Evolutionary conservation across 176 grass and related monocot genomes (phyloP).

Genomic region (Bolboschoenus planiculmis): DNA sequence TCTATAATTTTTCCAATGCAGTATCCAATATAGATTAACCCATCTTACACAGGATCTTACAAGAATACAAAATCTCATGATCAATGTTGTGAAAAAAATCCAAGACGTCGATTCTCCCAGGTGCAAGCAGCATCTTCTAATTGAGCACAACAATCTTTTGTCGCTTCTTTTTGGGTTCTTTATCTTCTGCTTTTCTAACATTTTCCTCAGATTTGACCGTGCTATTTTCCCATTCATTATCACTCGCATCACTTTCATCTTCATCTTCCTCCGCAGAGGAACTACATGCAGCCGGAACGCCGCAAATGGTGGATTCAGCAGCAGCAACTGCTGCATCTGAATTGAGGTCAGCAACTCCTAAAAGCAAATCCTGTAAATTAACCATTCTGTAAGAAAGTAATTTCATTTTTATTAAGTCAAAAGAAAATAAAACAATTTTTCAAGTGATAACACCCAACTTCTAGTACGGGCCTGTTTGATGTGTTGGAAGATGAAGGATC

Average conservation of each 20-base stretch:
- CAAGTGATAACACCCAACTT: neutral
- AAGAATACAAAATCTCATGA: neutral
- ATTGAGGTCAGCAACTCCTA: constrained; percentile 75
- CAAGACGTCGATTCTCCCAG: neutral
- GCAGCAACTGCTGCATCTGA: constrained; percentile 61
- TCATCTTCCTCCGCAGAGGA: constrained; percentile 50
- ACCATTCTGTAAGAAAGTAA: neutral
- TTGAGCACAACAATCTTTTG: constrained; percentile 73
- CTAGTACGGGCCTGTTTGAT: no score
- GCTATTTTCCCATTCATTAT: constrained; percentile 20
- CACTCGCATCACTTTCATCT: constrained; percentile 14
- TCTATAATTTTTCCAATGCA: neutral
- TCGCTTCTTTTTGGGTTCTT: constrained; percentile 44
- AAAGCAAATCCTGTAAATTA: constrained; percentile 70
- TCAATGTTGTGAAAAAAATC: neutral
- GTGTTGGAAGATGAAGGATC: no score
- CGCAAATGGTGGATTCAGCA: constrained; percentile 53
- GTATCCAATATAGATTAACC: neutral
- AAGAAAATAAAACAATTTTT: neutral
- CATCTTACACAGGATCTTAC: neutral
- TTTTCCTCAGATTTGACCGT: neutral
- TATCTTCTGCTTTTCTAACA: constrained; percentile 29
- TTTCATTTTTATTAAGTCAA: neutral
- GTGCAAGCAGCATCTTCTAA: constrained; percentile 18
- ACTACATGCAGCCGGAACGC: constrained; percentile 24